Evolutionary conservation across 225 moss, liverwort and hornwort species (phyloP).

Genomic region (Bryoerythrophyllum caledonicum): DNA sequence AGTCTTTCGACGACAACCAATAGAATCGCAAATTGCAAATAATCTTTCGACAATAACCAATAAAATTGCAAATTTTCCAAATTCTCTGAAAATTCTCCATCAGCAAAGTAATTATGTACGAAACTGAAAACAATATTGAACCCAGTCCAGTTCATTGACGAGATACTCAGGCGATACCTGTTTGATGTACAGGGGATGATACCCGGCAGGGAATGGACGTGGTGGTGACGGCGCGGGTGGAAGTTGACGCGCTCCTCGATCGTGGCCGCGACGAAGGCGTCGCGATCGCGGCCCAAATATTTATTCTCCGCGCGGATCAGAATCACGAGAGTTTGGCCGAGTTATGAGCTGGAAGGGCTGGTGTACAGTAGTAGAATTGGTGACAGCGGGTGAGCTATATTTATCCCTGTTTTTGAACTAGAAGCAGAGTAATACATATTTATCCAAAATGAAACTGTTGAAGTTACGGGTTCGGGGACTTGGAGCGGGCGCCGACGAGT

Average conservation of each 20-base stretch:
- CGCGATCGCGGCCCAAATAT: background rate
- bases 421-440: background rate
- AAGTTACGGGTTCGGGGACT: background rate
- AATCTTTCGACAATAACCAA: no score
- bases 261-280: conserved; percentile 9
- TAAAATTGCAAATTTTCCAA: no score
- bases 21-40: no score
- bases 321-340: conserved; percentile 20
- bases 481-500: conserved; percentile 4
- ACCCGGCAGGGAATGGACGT: background rate
- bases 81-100: no score
- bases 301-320: background rate
- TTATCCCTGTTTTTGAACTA: background rate
- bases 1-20: no score
- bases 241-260: conserved; percentile 6
- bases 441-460: background rate
- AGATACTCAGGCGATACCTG: no score
- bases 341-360: conserved; percentile 12
- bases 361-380: no score
- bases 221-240: conserved; percentile 9
- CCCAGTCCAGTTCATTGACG: no score
- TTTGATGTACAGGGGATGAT: no score
- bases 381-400: background rate
- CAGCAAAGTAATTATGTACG: no score
- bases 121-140: no score